Evolutionary conservation across 306 rosid genomes (phyloP).

Genomic region (barrel medic (Medicago truncatula)): MtrunA17r5.0-ANR NC_053042.1:6600501-6601000

Average conservation of each 20-base stretch:
- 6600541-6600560: background rate
- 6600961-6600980: background rate
- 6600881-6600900: conserved; percentile 1
- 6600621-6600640: conserved; percentile 36
- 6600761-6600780: conserved; percentile 81
- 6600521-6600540: conserved; percentile 8
- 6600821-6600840: conserved; percentile 95
- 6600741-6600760: conserved; percentile 79
- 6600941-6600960: background rate
- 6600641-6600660: conserved; percentile 40
- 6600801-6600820: conserved; percentile 84
- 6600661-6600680: conserved; percentile 48
- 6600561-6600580: conserved; percentile 49
- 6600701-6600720: conserved; percentile 33
- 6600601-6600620: conserved; percentile 12
- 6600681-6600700: conserved; percentile 34
- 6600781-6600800: conserved; percentile 74
- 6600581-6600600: conserved; percentile 30
- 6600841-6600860: conserved; percentile 90
- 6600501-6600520: background rate
- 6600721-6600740: conserved; percentile 36
- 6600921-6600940: background rate
- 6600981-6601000: background rate
- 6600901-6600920: background rate
- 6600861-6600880: conserved; percentile 39